Evolutionary conservation across 2,329 filamentous ascomycete genomes (phyloP).

Genomic region (Talaromyces sp.): DNA sequence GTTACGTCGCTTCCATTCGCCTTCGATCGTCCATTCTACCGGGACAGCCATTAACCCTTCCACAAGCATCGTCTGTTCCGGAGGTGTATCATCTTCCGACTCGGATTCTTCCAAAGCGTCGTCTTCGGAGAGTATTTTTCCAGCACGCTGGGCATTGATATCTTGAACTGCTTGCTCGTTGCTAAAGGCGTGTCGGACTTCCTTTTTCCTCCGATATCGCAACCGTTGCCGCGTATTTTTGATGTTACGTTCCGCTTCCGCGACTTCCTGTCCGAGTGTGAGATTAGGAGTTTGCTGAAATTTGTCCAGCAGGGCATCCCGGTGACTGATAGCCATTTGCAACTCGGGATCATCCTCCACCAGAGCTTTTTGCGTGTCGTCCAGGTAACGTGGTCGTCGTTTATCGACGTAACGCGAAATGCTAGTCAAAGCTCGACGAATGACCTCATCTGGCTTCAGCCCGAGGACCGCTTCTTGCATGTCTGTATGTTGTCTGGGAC

Average conservation of each 20-base stretch:
- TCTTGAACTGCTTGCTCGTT: not conserved
- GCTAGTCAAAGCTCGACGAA: slow-evolving; percentile 16
- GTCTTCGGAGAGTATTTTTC: too few species aligned
- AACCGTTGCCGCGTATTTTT: not conserved
- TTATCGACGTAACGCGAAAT: slow-evolving; percentile 21
- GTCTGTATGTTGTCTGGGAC: slow-evolving; percentile 17
- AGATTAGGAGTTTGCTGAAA: not conserved
- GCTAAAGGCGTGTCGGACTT: not conserved
- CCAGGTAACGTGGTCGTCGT: slow-evolving; percentile 21
- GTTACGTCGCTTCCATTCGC: too few species aligned
- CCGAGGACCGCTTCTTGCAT: slow-evolving; percentile 22
- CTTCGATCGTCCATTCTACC: too few species aligned
- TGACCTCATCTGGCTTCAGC: slow-evolving; percentile 21
- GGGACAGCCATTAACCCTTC: too few species aligned
- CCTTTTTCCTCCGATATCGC: not conserved
- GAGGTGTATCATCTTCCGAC: too few species aligned
- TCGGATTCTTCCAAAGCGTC: too few species aligned
- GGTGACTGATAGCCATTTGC: not conserved
- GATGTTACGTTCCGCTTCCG: not conserved
- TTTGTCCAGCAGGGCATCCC: not conserved
- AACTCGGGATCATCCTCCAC: not conserved
- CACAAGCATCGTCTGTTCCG: too few species aligned
- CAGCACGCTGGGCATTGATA: too few species aligned
- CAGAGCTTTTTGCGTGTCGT: slow-evolving; percentile 15
- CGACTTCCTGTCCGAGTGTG: not conserved